These are phyloP conservation scores for Irpex rosettiformis DNA, from an alignment of 1,284 basidiomycete species.

Conservation along the genomic window DNA sequence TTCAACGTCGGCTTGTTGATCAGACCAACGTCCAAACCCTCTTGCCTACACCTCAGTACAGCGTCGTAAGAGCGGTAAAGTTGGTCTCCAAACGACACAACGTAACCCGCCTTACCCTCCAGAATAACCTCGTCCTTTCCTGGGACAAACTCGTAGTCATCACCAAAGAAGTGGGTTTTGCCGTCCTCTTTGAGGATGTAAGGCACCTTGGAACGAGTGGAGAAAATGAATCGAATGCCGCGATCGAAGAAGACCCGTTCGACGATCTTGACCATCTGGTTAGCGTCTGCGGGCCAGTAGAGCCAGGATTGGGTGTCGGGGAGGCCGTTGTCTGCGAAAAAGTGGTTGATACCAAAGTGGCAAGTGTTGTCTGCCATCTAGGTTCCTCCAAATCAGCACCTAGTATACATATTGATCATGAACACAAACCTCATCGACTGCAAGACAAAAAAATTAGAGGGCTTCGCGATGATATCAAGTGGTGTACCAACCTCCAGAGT, in stretches of 20 bases:
- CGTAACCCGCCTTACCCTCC: conserved; percentile 71
- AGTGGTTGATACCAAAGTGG: conserved; percentile 78
- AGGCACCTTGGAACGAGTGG: conserved; percentile 82
- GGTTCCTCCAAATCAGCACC: conserved; percentile 17
- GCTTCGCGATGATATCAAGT: neutral
- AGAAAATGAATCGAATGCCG: conserved; percentile 81
- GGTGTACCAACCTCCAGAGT: conserved; percentile 63
- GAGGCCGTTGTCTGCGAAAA: conserved; percentile 85
- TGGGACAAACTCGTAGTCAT: conserved; percentile 72
- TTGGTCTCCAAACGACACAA: conserved; percentile 81
- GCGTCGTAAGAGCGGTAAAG: conserved; percentile 79
- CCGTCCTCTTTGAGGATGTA: conserved; percentile 80
- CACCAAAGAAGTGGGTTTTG: conserved; percentile 61
- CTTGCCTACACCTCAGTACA: conserved; percentile 64
- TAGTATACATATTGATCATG: neutral
- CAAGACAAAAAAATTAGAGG: conserved; percentile 6
- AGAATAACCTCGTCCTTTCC: conserved; percentile 77
- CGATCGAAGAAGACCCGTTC: conserved; percentile 76
- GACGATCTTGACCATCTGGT: conserved; percentile 78
- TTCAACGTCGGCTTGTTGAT: conserved; percentile 85
- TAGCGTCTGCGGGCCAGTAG: conserved; percentile 82
- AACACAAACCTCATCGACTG: conserved; percentile 57
- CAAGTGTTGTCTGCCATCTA: conserved; percentile 85
- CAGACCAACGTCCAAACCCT: conserved; percentile 75
- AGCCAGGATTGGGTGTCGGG: conserved; percentile 73